Percentiles rank a stretch among this genome's conserved stretches.
These are phyloP conservation scores for Microglena sp. DNA, from an alignment of 139 green algal species.

Conservation along the genomic window DNA sequence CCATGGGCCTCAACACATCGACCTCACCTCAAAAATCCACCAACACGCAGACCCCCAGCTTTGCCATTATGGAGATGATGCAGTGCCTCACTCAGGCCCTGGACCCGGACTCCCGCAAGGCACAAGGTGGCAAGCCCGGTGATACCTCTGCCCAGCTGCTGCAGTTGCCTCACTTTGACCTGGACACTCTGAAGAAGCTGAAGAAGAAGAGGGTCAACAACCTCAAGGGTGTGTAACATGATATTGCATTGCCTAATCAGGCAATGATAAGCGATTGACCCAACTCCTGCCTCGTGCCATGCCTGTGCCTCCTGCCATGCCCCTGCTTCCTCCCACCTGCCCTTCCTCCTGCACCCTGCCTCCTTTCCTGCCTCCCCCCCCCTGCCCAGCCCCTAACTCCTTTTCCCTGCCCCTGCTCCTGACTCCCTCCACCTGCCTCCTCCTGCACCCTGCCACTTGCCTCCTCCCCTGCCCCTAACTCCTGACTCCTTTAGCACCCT, in stretches of 20 bases:
- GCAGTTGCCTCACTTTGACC: slow-evolving; percentile 69
- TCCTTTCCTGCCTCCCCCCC: no score
- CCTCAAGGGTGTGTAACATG: slow-evolving; percentile 39
- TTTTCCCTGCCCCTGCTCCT: neutral
- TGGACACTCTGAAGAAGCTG: slow-evolving; percentile 54
- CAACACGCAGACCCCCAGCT: slow-evolving; percentile 45
- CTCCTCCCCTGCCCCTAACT: neutral
- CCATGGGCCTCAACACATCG: no score
- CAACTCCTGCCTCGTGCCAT: no score
- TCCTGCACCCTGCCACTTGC: neutral
- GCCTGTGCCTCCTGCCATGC: neutral
- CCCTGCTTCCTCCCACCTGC: no score
- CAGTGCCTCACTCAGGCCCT: slow-evolving; percentile 67
- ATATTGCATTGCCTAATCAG: no score
- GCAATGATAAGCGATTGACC: no score
- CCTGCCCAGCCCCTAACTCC: no score
- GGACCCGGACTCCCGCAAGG: slow-evolving; percentile 19
- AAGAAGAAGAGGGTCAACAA: slow-evolving; percentile 40
- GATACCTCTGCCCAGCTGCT: slow-evolving; percentile 36
- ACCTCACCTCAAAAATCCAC: no score
- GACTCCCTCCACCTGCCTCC: neutral
- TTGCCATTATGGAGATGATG: slow-evolving; percentile 68
- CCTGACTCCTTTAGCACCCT: no score
- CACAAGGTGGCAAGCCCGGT: slow-evolving; percentile 12
- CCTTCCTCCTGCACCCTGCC: no score